Evolutionary conservation across 176 grass and related monocot species (phyloP), one percentile per base, ranked within the genome.

Genomic region (Avena insularis): DNA sequence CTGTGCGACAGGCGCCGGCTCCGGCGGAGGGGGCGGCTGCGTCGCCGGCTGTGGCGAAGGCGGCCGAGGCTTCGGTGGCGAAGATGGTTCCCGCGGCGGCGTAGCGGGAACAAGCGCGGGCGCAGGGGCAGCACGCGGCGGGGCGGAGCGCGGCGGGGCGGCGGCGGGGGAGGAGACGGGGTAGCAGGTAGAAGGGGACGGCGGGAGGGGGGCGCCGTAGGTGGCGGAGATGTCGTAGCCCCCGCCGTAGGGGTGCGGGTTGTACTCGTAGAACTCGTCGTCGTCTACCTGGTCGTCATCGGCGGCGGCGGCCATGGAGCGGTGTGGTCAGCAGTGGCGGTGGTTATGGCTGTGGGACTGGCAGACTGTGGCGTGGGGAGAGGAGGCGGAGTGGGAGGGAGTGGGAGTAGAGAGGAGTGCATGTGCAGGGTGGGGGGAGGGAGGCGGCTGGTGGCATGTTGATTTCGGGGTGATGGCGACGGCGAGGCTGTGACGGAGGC

Each of bases 261-360:
- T 98, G 93, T 90, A 98, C 4, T 94, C 83, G 13, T 92, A 85
- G 90, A 91, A 96, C 58, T 94, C 93, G 51, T 91, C 93, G 74
- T 94, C 90, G 80, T 93, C 89, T 12, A 75, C 55, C 89, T 85
- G 40, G 66, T 43, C 79, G 64, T 4, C 23, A 1, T 31, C 60
- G 62, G 10, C 56, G 21, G 8, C 7, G 70, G 36, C 60, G 21
- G 88, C 83, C 88, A 86, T 86, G 65, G 79, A 10, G 53, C 0
- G 27, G 9, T 27, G 59, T 43, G 17, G 8, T 59, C 69, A 6
- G 46, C 10, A 38, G 43, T 19, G 19, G 5, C 23, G 76, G 43
- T 23, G 19, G 61, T 80, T 75, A 29, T 36, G 55, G 36, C 5
- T 69, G 73, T 31, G 73, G 70, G 54, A n/a, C 2, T 83, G 45